Evolutionary conservation across 1,284 basidiomycete genomes (phyloP).

Genomic region (Fomitopsis betulina): DNA sequence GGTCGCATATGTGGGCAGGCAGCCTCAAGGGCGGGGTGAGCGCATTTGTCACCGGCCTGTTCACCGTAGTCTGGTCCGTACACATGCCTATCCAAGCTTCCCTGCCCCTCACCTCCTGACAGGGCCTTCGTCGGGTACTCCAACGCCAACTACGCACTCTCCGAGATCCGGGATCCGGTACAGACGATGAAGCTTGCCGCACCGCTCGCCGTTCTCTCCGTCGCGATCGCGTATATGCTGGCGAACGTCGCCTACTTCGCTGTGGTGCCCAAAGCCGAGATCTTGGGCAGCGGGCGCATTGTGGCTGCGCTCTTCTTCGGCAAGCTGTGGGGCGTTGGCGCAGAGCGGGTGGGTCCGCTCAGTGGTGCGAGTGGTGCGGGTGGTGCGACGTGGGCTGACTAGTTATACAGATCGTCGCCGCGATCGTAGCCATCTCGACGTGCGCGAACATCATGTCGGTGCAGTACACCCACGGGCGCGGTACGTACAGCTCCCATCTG

Average conservation of each 20-base stretch:
- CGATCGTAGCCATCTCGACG: conserved; percentile 57
- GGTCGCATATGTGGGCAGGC: conserved; percentile 54
- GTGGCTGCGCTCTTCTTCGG: conserved; percentile 67
- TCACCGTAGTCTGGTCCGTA: conserved; percentile 59
- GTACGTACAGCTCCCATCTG: conserved; percentile 26
- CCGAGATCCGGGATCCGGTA: conserved; percentile 62
- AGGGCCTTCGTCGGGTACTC: conserved; percentile 71
- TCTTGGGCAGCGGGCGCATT: conserved; percentile 54
- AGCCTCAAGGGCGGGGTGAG: conserved; percentile 40
- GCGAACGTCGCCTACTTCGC: conserved; percentile 69
- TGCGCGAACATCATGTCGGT: conserved; percentile 59
- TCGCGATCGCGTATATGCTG: conserved; percentile 51
- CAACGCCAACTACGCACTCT: conserved; percentile 68
- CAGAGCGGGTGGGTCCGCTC: conserved; percentile 43
- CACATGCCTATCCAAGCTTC: neutral
- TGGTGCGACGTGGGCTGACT: neutral
- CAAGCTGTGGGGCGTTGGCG: conserved; percentile 55
- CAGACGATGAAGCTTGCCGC: conserved; percentile 63
- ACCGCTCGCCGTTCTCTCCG: conserved; percentile 53
- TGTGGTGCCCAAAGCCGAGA: conserved; percentile 61
- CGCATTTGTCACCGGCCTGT: conserved; percentile 57
- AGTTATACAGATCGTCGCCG: conserved; percentile 44
- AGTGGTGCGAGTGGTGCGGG: neutral
- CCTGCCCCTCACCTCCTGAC: neutral
- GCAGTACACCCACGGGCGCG: conserved; percentile 60